Evolutionary conservation across 345 rosid species (phyloP), one percentile per base, ranked within the genome.

Genomic region (Sisymbrium irio): DNA sequence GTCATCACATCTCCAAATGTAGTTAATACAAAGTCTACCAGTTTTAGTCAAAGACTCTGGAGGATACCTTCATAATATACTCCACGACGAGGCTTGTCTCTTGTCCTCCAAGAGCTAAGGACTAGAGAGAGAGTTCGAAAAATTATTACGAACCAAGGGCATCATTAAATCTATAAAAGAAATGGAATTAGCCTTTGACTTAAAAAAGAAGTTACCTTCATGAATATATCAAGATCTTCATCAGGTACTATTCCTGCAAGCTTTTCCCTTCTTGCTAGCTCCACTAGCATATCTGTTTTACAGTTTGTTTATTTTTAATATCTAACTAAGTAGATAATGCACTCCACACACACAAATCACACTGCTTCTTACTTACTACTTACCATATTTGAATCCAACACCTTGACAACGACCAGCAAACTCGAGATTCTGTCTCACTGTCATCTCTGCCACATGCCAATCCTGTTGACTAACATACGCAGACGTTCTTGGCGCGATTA

Each of bases 161-260:
- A 17, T 30, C 6, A 47, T 0, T 4, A 39, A 39, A 47, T n/a
- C 3, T 12, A 15, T 59, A 40, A 8, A 30, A 56, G 8, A n/a
- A 46, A 62, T 44, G n/a, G 40, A 41, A 6, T 42, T 40, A 56
- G 47, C 4, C 30, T 54, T 30, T 56, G 27, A 40, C 13, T 51
- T 14, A 15, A 66, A 75, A 14, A 42, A 50, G 27, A 17, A 67
- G 13, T 76, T 58, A 92, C 99, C 99, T 95, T 95, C 96, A 95
- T 90, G 79, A 95, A 92, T 73, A 95, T 89, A 76, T 95, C 99
- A 72, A 95, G 99, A 82, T 95, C 99, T 83, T 88, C 99, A 81
- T 95, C 96, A 58, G 99, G 97, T 75, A 89, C 89, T 67, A 95
- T 92, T 67, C 96, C 97, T 18, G 93, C 88, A 57, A 84, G 71